phyloP scores from a whole-genome alignment of 495 filamentous ascomycete species.

The Aspergillus carlsbadensis region DNA sequence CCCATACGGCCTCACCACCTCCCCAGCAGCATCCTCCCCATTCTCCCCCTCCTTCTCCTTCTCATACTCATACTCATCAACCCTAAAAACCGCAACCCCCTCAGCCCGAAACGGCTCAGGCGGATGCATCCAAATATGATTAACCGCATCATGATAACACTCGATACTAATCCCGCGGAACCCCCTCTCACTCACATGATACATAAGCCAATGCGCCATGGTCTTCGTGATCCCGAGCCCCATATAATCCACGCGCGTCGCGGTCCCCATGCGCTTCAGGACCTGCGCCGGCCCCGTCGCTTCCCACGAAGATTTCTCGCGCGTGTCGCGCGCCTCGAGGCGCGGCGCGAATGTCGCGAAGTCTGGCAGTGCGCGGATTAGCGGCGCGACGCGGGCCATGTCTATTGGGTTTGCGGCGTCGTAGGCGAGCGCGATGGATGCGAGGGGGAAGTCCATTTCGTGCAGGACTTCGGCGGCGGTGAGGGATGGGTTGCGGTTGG shows the following conservation, averaged over 20 bases:
- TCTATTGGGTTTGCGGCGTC: constrained; percentile 35
- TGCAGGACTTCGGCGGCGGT: constrained; percentile 22
- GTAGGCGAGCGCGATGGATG: constrained; percentile 37
- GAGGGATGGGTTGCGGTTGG: constrained; percentile 20
- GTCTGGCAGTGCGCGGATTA: constrained; percentile 29
- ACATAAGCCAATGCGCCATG: constrained; percentile 38
- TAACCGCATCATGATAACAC: constrained; percentile 30
- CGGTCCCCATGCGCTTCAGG: constrained; percentile 38
- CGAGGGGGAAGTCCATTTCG: constrained; percentile 47
- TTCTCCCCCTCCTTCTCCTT: no score
- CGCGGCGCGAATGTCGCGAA: constrained; percentile 16
- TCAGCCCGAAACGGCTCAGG: constrained; percentile 30
- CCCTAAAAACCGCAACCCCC: no score
- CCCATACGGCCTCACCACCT: constrained; percentile 3
- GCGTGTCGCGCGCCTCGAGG: constrained; percentile 22
- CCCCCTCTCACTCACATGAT: constrained; percentile 26
- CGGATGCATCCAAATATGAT: constrained; percentile 33
- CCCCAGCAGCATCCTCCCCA: no score
- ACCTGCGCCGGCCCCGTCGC: constrained; percentile 24
- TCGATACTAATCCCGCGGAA: constrained; percentile 38
- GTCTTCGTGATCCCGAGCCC: constrained; percentile 33
- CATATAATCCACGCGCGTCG: constrained; percentile 31
- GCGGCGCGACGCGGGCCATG: constrained; percentile 16
- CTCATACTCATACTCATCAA: neutral
- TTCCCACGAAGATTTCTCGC: constrained; percentile 11